Percentiles rank a stretch among this genome's conserved stretches.
phyloP scores from a whole-genome alignment of 148 eudicot species.

The Heliosperma pusillum region DNA sequence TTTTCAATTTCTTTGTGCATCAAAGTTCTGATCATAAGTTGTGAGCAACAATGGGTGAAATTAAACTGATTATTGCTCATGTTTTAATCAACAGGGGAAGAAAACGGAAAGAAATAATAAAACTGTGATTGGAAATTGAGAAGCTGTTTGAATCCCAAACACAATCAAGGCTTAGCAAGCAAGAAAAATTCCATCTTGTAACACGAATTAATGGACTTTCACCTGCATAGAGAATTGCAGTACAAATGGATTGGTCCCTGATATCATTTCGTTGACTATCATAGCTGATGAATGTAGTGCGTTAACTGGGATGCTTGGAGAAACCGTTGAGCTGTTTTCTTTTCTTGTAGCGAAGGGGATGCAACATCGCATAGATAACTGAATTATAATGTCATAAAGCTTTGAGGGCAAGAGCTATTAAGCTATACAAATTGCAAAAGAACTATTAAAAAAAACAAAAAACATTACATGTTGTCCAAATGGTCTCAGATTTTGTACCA shows the following conservation, averaged over 20 bases:
- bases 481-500: not conserved
- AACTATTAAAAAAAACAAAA: slow-evolving; percentile 10
- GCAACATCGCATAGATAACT: not conserved
- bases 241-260: not conserved
- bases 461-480: not conserved
- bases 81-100: too few relatives aligned
- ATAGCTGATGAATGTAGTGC: not conserved
- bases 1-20: too few relatives aligned
- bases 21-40: too few relatives aligned
- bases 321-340: not conserved
- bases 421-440: not conserved
- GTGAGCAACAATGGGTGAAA: too few relatives aligned
- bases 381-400: slow-evolving; percentile 10
- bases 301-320: not conserved
- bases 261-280: not conserved
- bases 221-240: too few relatives aligned
- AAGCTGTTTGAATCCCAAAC: too few relatives aligned
- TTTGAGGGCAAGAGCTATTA: slow-evolving; percentile 9
- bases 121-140: too few relatives aligned
- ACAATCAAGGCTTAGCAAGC: too few relatives aligned
- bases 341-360: not conserved
- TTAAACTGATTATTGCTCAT: too few relatives aligned
- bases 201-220: too few relatives aligned
- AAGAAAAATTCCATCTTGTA: too few relatives aligned
- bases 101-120: too few relatives aligned